phyloP scores from a whole-genome alignment of 768 basidiomycete genomes.

The Fomitopsis serialis region DNA sequence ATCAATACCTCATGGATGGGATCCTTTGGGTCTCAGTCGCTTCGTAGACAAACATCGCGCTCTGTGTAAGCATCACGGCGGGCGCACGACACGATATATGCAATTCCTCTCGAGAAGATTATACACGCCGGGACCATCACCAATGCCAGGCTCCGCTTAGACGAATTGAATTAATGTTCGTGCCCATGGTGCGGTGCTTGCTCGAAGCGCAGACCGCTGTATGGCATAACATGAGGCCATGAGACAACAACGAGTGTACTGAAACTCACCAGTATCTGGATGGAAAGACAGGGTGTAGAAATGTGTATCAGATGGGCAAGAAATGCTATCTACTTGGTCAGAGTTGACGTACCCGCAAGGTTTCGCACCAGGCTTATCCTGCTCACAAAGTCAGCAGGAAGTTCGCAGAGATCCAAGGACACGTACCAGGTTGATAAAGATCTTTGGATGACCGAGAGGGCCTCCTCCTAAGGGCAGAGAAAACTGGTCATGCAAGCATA shows the following conservation, averaged over 20 bases:
- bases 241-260: not conserved
- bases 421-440: constrained; percentile 91
- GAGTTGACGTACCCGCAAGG: constrained; percentile 77
- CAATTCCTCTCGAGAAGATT: no score
- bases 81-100: no score
- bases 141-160: no score
- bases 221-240: not conserved
- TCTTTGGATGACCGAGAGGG: constrained; percentile 92
- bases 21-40: no score
- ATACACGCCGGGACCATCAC: no score
- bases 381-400: constrained; percentile 3
- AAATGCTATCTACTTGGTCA: constrained; percentile 5
- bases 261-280: constrained; percentile 32
- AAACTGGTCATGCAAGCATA: not conserved
- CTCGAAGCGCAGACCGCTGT: constrained; percentile 85
- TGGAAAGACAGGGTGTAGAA: constrained; percentile 4
- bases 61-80: no score
- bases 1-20: no score
- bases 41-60: no score
- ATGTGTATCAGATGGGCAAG: constrained; percentile 4
- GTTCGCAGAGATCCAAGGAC: not conserved
- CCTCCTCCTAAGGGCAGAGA: constrained; percentile 64
- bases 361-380: constrained; percentile 87
- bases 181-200: constrained; percentile 74
- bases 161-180: constrained; percentile 15